Base-by-base conservation (phyloP, 441 rosid genomes). In the Aquilaria agallochum region DNA sequence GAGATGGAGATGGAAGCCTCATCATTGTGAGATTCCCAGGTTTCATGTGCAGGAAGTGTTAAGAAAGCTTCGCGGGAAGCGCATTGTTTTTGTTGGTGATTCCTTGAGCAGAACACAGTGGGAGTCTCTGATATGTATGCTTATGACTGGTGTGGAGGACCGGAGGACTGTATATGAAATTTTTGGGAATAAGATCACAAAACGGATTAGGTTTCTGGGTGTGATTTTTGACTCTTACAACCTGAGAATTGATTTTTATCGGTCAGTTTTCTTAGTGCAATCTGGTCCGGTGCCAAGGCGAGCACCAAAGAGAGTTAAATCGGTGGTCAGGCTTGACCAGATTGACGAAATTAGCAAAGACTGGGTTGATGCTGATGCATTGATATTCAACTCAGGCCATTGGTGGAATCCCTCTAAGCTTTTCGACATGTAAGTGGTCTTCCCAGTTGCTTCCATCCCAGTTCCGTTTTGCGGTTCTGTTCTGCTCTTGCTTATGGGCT, bases 331-430 rank as follows among this genome's bases (percentile, higher is more conserved):
- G 59, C 77, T 88, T 53, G 91, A 83, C 60, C 74, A 71, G 67
- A 11, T 85, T 76, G 95, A 88, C 71, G 82, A 75, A 56, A 80
- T 81, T 63, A 81, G 82, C 84, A 71, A 78, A 31, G 86, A 88
- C 70, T 88, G 95, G 91, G 72, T 81, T 62, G 83, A 85, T 74
- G 71, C 91, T 13, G 95, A 88, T 61, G 69, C 76, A 72, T 67
- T 88, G 66, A 66, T 88, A 46, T 83, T 88, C 60, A 88, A 88
- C 70, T 77, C 95, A n/a, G 91, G 89, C 55, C 95, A 85, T 48
- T 88, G 91, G 95, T 88, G 95, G 91, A 83, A 80, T 3, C 79
- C 76, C 12, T 80, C 79, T 20, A 85, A 85, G 76, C 91, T 88
- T 52, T 88, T 83, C 50, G 84, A 88, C 53, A 72, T 81, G 95